Evolutionary conservation across 1,284 basidiomycete genomes (phyloP), one percentile per base, ranked within the genome.

Genomic region (Apiotrichum domesticum): DNA sequence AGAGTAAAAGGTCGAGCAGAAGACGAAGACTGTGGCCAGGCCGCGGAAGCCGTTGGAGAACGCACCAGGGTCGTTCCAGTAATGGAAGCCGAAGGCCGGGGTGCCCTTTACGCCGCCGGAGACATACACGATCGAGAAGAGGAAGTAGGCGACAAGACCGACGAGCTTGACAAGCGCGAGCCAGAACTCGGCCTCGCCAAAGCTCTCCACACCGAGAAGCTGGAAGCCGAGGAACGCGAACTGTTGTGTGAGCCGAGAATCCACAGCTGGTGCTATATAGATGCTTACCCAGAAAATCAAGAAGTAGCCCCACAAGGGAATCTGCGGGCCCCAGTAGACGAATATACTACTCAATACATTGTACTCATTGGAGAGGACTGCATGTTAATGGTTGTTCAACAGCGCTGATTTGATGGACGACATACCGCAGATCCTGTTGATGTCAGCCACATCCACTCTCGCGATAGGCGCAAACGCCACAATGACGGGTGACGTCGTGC

Each of bases 121-220:
- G 58, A 90, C 78, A 33, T 61, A 81, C 57, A 87, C 72, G 45
- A 87, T 78, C 40, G 85, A 85, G 56, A 80, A 77, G 54, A 87
- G 64, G 57, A 87, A 82, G 59, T 68, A 63, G 14, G 57, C 66
- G 41, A 62, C 50, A 7, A 65, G 53, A 34, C 66, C 66, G 41
- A 66, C 43, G 43, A 71, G 52, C 44, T 64, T 64, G 44, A 63
- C 40, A n/a, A 65, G 51, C 0, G 64, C 58, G 52, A 54, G 54
- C 58, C 61, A 64, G 55, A 62, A 63, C 51, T 63, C 61, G 6
- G 59, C 61, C 51, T 66, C 63, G 21, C 66, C 66, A 35, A 61
- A 65, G 14, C 62, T 59, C 53, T 64, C 60, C 37, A 65, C 64
- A n/a, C 57, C 59, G 47, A 67, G 63, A 29, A 66, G 60, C 53